Base-by-base conservation (phyloP, 371 early-diverging fungal genomes). In the Capillidium heterosporum region DNA sequence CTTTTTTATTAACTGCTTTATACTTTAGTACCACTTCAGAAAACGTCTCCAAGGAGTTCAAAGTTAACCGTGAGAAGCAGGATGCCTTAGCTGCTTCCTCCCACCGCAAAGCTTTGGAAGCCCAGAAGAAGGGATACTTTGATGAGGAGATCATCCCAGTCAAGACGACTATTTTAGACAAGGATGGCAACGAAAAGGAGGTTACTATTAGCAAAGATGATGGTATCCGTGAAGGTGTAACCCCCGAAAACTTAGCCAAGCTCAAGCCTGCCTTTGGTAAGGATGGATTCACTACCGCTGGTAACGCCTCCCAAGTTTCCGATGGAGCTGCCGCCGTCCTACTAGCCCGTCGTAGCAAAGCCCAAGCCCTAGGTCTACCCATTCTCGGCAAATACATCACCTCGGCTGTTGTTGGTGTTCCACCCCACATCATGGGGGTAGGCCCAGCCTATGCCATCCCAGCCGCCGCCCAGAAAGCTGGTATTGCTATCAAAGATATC, bases 291-390 rank as follows among this genome's bases (percentile, higher is more conserved):
- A 91, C 96, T 59, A 97, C 98, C 32, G 96, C 98, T 43, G 99
- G 95, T 59, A 96, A 91, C 67, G 85, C 97, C 48, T 97, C 97
- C 60, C 98, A 98, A 75, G 93, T 97, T 39, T 88, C 94, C 21
- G 99, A 98, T 69, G 98, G 97, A 67, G 97, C 97, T 43, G 96
- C 95, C 35, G 95, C 92, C 21, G 95, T 96, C 39, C 71, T 98
- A 53, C 69, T 98, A 69, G 89, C 89, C 87, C 87, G 85, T 74
- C 84, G 99, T 61, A 81, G 78, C 71, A 85, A 78, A 29, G 99
- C 99, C 21, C 71, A 83, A 64, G 84, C 84, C 76, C 76, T 91
- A 27, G 82, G 86, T 15, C 74, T 95, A 54, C 81, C 87, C 59
- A 81, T 91, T 61, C 48, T 87, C 55, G 97, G 89, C 67, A 88